Evolutionary conservation across 2,329 filamentous ascomycete genomes (phyloP).

Genomic region (Trichoderma atroviride): DNA sequence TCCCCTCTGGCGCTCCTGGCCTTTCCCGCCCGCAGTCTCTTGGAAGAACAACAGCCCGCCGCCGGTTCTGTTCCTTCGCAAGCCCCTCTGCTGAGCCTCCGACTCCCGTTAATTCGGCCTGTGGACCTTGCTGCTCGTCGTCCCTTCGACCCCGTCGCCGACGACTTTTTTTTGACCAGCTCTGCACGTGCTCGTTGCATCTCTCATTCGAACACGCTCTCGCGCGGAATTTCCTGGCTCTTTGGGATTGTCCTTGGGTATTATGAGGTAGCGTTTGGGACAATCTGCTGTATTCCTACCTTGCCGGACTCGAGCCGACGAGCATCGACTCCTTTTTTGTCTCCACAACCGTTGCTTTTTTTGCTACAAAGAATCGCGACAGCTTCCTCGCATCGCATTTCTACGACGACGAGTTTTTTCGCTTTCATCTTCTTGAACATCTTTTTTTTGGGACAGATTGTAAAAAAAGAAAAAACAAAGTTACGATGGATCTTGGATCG

Average conservation of each 20-base stretch:
- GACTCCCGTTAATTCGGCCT: slow-evolving; percentile 18
- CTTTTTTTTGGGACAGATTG: slow-evolving; percentile 3
- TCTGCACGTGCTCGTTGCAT: slow-evolving; percentile 19
- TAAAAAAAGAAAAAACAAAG: slow-evolving; percentile 22
- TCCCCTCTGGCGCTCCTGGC: slow-evolving; percentile 28
- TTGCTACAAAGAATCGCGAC: slow-evolving; percentile 25
- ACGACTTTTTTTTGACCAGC: not conserved
- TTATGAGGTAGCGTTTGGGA: slow-evolving; percentile 28
- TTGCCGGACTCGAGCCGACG: slow-evolving; percentile 14
- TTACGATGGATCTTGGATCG: slow-evolving; percentile 46
- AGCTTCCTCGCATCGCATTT: slow-evolving; percentile 9
- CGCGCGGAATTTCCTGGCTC: slow-evolving; percentile 17
- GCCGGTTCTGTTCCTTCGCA: slow-evolving; percentile 22
- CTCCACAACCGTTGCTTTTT: slow-evolving; percentile 16
- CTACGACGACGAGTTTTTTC: not conserved
- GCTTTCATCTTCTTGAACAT: not conserved
- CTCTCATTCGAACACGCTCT: slow-evolving; percentile 4
- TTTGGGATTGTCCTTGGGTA: slow-evolving; percentile 24
- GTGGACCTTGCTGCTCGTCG: slow-evolving; percentile 13
- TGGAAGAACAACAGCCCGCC: slow-evolving; percentile 27
- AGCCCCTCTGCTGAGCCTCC: slow-evolving; percentile 20
- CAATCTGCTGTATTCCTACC: slow-evolving; percentile 27
- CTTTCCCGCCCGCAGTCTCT: slow-evolving; percentile 27
- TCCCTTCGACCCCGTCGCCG: slow-evolving; percentile 11
- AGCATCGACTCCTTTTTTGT: slow-evolving; percentile 29